These are phyloP conservation scores for Corylus heterophylla DNA, from an alignment of 306 rosid genomes.

Conservation along the genomic window DNA sequence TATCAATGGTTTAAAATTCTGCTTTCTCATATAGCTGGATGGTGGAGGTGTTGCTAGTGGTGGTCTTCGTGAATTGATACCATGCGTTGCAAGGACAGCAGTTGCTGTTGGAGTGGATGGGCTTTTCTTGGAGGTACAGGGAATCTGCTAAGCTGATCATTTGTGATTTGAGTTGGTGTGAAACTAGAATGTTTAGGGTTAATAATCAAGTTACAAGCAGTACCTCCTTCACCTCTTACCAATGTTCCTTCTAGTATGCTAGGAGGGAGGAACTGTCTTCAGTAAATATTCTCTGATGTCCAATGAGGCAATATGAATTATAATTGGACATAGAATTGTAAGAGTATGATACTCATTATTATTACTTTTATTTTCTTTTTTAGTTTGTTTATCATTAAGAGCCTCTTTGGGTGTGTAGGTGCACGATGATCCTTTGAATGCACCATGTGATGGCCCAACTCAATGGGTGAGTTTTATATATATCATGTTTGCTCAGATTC, in stretches of 20 bases:
- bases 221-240: not conserved
- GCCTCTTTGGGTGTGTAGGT: slow-evolving; percentile 53
- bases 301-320: not conserved
- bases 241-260: not conserved
- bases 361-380: not conserved
- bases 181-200: not conserved
- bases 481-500: slow-evolving; percentile 11
- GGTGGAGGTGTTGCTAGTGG: slow-evolving; percentile 99
- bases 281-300: not conserved
- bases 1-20: slow-evolving; percentile 26
- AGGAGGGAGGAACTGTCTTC: not conserved
- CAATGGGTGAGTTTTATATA: slow-evolving; percentile 76
- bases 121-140: slow-evolving; percentile 89
- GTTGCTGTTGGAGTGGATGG: slow-evolving; percentile 99
- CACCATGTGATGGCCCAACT: slow-evolving; percentile 97
- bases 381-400: slow-evolving; percentile 17
- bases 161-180: not conserved
- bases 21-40: slow-evolving; percentile 63
- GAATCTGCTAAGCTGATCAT: slow-evolving; percentile 16
- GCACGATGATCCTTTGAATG: slow-evolving; percentile 89
- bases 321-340: not conserved
- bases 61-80: slow-evolving; percentile 93
- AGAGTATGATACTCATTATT: not conserved
- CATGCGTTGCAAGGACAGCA: slow-evolving; percentile 95
- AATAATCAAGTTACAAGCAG: not conserved